These are phyloP conservation scores for Ceratocystis destructans DNA, from an alignment of 2,329 filamentous ascomycete species.

Conservation along the genomic window DNA sequence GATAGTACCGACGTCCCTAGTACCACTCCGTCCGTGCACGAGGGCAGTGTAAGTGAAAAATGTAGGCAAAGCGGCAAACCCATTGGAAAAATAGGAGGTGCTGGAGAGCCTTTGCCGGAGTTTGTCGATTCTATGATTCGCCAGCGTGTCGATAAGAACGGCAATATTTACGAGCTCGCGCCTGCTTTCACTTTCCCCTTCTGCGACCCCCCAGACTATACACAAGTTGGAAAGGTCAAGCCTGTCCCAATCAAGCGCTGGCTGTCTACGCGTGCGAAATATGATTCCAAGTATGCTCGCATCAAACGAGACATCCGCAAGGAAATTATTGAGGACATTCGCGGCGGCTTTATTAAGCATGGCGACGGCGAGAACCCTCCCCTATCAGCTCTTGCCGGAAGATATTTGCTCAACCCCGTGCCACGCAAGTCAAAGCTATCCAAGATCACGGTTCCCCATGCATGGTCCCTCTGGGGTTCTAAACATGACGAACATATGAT, in stretches of 20 bases:
- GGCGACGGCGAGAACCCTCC: slow-evolving; percentile 63
- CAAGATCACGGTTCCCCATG: slow-evolving; percentile 10
- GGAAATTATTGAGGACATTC: slow-evolving; percentile 57
- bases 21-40: slow-evolving; percentile 37
- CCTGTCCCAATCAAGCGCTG: slow-evolving; percentile 68
- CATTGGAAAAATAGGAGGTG: slow-evolving; percentile 49
- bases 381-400: slow-evolving; percentile 65
- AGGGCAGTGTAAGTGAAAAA: slow-evolving; percentile 17
- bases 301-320: slow-evolving; percentile 60
- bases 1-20: slow-evolving; percentile 20
- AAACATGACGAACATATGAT: slow-evolving; percentile 74
- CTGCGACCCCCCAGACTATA: slow-evolving; percentile 32
- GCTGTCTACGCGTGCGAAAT: slow-evolving; percentile 58
- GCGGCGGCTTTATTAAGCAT: slow-evolving; percentile 56
- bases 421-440: slow-evolving; percentile 17
- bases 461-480: slow-evolving; percentile 74
- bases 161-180: slow-evolving; percentile 55
- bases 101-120: slow-evolving; percentile 66
- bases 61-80: slow-evolving; percentile 23
- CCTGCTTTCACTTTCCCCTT: slow-evolving; percentile 49
- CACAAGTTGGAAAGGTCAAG: slow-evolving; percentile 67
- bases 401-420: slow-evolving; percentile 35
- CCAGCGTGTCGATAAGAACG: slow-evolving; percentile 68
- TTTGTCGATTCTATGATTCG: slow-evolving; percentile 87
- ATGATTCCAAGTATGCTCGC: slow-evolving; percentile 58